A percentile compares a stretch with the other conserved stretches of the same genome.
phyloP scores from a whole-genome alignment of 805 yeast genomes.

The Wickerhamomyces rabaulensis region DNA sequence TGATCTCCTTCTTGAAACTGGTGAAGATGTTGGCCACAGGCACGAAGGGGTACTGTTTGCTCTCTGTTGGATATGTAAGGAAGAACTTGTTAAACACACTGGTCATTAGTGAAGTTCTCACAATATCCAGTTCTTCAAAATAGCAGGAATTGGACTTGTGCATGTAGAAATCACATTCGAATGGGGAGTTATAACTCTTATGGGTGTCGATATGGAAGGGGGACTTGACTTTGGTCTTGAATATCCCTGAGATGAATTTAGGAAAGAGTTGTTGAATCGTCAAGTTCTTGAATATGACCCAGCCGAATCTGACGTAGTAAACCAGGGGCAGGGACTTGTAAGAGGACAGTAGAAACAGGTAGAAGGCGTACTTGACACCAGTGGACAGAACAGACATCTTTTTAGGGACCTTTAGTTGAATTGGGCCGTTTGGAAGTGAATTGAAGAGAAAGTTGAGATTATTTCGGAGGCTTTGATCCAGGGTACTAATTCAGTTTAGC shows the following conservation, averaged over 20 bases:
- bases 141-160: conserved; percentile 90
- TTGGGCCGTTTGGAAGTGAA: too few relatives aligned
- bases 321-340: conserved; percentile 66
- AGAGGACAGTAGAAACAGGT: conserved; percentile 31
- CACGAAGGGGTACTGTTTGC: conserved; percentile 39
- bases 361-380: conserved; percentile 5
- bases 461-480: too few relatives aligned
- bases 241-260: conserved; percentile 13
- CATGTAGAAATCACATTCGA: conserved; percentile 81
- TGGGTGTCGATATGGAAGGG: conserved; percentile 39
- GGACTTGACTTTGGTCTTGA: conserved; percentile 11
- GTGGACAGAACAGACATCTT: conserved; percentile 1
- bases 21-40: conserved; percentile 76
- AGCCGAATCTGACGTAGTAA: conserved; percentile 60
- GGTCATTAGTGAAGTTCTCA: conserved; percentile 60
- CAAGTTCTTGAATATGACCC: conserved; percentile 36
- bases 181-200: conserved; percentile 57
- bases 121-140: conserved; percentile 73
- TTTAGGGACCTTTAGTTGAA: too few relatives aligned
- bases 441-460: too few relatives aligned
- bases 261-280: conserved; percentile 26
- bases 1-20: conserved; percentile 67
- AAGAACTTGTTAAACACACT: conserved; percentile 54
- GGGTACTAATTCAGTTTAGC: neutral
- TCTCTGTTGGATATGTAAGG: conserved; percentile 36